Base-by-base conservation (phyloP, 176 grass and related monocot species). In the Aegilops bicornis region DNA sequence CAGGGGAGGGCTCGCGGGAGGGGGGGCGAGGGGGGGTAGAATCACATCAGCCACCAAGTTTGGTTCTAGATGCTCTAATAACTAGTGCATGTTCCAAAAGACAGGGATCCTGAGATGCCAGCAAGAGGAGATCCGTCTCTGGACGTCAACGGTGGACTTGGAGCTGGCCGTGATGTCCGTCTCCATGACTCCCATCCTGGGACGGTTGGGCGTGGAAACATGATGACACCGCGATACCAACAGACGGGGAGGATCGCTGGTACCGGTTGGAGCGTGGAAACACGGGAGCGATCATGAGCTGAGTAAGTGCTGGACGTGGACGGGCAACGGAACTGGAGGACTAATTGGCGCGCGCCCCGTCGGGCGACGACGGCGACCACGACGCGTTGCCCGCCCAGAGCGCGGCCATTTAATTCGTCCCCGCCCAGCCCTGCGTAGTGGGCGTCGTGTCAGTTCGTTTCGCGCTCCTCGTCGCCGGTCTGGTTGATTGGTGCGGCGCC, bases 131-230 rank as follows among this genome's bases (percentile, higher is more conserved):
- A 5, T 65, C 62, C 12, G 63, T 65, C 25, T 65, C 0, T 65
- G 4, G 63, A 13, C 63, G 63, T 25, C 63, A 15, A 65, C 27
- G 63, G 23, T 14, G 25, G 48, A 52, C 48, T 52, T 52, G 16
- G 50, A 54, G 50, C 50, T 19, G 4, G 50, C 15, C 50, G 16
- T 54, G 16, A 54, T 54, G 50, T 54, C 50, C 6, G 50, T 19
- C 50, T 54, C 48, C 50, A 4, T 47, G 12, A 47, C 42, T 13
- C 43, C 43, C 43, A 54, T 54, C 50, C 50, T 19, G 64, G 62
- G 0, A 73, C 37, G 69, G 72, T 75, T 48, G 72, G 47, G 24
- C 73, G 43, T 76, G 43, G 73, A 76, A 76, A 76, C 73, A 31
- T 19, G 23, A 75, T 17, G 72, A 7, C 13, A 48, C 48, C 48